A percentile compares a stretch with the other conserved stretches of the same genome.
These are phyloP conservation scores for Saksenaea vasiformis DNA, from an alignment of 371 early-diverging fungal genomes.

Conservation along the genomic window DNA sequence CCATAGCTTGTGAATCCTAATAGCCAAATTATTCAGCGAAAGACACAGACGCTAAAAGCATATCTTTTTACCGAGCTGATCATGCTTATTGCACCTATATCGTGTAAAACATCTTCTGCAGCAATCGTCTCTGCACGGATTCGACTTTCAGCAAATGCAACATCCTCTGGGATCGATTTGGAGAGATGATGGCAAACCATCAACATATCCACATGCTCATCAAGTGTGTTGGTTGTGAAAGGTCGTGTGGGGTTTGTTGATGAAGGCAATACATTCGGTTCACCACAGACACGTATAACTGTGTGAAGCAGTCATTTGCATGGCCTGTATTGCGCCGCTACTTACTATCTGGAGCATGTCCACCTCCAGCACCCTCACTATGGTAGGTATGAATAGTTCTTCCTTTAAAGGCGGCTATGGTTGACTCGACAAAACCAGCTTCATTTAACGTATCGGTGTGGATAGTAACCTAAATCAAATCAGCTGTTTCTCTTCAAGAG, in stretches of 20 bases:
- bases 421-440: slow-evolving; percentile 90
- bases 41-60: neutral
- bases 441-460: slow-evolving; percentile 96
- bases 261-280: slow-evolving; percentile 84
- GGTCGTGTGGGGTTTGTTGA: slow-evolving; percentile 95
- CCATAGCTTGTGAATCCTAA: slow-evolving; percentile 91
- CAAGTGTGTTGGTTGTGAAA: slow-evolving; percentile 89
- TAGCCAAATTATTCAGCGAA: neutral
- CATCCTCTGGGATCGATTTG: slow-evolving; percentile 90
- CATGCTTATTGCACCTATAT: slow-evolving; percentile 89
- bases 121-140: slow-evolving; percentile 96
- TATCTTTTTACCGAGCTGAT: slow-evolving; percentile 61
- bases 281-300: slow-evolving; percentile 81
- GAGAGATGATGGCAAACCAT: slow-evolving; percentile 98
- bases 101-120: slow-evolving; percentile 92
- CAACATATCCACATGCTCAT: slow-evolving; percentile 96
- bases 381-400: slow-evolving; percentile 95
- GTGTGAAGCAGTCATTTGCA: neutral
- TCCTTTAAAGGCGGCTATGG: slow-evolving; percentile 83
- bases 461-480: slow-evolving; percentile 65
- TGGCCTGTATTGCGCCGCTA: neutral
- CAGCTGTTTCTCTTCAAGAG: neutral
- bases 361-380: slow-evolving; percentile 95
- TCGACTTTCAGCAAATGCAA: slow-evolving; percentile 93
- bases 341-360: slow-evolving; percentile 87